These are phyloP conservation scores for Tuber indicum DNA, from an alignment of 495 filamentous ascomycete species.

Conservation along the genomic window DNA sequence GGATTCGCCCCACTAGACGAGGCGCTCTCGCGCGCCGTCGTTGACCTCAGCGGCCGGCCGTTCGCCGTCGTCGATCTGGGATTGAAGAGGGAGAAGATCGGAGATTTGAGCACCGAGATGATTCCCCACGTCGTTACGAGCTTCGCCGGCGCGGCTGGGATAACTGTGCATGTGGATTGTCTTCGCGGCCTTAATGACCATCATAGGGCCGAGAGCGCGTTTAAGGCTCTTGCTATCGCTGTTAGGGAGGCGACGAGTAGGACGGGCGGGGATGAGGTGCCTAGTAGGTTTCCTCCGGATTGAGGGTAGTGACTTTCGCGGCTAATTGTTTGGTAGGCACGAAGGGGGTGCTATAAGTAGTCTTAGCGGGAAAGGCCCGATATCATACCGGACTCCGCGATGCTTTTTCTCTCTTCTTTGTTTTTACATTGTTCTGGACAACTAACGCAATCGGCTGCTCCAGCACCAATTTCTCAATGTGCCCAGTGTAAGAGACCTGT, in stretches of 20 bases:
- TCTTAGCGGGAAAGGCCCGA: neutral
- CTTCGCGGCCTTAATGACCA: conserved; percentile 88
- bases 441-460: neutral
- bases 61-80: conserved; percentile 75
- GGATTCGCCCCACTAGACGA: conserved; percentile 93
- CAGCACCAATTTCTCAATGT: neutral
- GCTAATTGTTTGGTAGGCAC: conserved; percentile 20
- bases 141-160: conserved; percentile 82
- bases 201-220: conserved; percentile 91
- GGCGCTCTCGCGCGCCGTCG: conserved; percentile 84
- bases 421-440: no score
- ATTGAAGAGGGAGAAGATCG: conserved; percentile 82
- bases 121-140: conserved; percentile 89
- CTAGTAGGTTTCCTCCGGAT: conserved; percentile 52
- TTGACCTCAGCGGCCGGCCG: conserved; percentile 88
- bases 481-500: neutral
- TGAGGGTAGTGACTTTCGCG: neutral
- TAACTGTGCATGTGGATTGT: conserved; percentile 90
- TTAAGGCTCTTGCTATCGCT: conserved; percentile 90
- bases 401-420: neutral
- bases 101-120: conserved; percentile 91
- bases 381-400: neutral
- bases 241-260: conserved; percentile 65
- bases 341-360: conserved; percentile 31
- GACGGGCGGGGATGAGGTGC: conserved; percentile 74